Conservation (phyloP, 1,284 basidiomycete genomes). For the Porodaedalea pini region DNA sequence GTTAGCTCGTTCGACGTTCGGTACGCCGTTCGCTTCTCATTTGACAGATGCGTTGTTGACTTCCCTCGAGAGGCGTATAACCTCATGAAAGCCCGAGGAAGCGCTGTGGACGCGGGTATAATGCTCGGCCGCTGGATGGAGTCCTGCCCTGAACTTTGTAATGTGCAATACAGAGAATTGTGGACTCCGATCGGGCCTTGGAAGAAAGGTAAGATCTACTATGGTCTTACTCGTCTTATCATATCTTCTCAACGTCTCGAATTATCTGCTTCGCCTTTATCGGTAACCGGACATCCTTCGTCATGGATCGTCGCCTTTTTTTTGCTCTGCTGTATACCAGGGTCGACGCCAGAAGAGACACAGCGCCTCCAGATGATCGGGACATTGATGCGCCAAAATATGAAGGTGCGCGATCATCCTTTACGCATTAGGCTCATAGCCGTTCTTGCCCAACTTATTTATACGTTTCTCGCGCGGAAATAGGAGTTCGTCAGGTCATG, state of each 20-base stretch:
- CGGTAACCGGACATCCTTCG: not conserved
- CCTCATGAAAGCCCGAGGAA: conserved; percentile 18
- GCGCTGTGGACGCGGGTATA: conserved; percentile 15
- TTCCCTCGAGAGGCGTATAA: conserved; percentile 19
- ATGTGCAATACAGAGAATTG: conserved; percentile 17
- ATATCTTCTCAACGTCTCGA: not conserved
- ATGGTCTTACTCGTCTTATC: not conserved
- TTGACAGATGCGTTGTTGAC: not conserved
- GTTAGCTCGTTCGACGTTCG: conserved; percentile 22
- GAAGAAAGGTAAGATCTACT: conserved; percentile 16
- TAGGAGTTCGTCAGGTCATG: conserved; percentile 20
- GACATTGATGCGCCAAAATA: conserved; percentile 22
- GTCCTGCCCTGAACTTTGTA: conserved; percentile 15
- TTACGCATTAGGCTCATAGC: not conserved
- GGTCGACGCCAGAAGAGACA: conserved; percentile 16
- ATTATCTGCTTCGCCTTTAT: not conserved
- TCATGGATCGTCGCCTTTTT: not conserved
- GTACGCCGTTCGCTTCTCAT: not conserved
- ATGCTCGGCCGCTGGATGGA: conserved; percentile 11
- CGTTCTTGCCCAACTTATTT: not conserved
- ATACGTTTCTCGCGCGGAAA: not conserved
- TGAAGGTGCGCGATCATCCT: conserved; percentile 11
- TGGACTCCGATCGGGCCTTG: conserved; percentile 23
- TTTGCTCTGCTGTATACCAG: not conserved
- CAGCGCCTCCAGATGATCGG: conserved; percentile 19